Conservation (phyloP, 768 basidiomycete species). For the Paxillus rubicundulus region DNA sequence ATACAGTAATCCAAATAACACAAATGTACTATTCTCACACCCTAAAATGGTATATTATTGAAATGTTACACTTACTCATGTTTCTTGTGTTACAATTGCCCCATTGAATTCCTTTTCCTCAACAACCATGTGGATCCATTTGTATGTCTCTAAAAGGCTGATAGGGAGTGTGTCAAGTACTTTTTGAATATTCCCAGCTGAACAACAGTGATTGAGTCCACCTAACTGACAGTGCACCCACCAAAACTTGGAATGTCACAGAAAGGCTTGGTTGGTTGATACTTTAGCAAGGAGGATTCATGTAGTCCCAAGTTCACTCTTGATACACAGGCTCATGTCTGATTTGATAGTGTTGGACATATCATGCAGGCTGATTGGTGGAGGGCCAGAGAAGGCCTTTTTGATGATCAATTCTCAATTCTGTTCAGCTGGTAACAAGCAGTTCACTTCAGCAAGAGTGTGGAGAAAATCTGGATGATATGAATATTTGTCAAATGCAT, state of each 20-base stretch:
- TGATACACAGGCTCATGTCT: not conserved
- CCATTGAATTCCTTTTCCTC: not conserved
- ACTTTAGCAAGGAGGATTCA: too few species aligned
- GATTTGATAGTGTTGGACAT: not conserved
- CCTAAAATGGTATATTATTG: too few species aligned
- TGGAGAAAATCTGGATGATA: not conserved
- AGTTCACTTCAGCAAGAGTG: not conserved
- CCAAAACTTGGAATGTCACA: not conserved
- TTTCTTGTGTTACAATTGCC: too few species aligned
- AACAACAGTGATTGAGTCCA: not conserved
- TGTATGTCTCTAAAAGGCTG: constrained; percentile 22
- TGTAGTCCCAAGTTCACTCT: not conserved
- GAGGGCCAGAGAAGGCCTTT: not conserved
- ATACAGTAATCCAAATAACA: too few species aligned
- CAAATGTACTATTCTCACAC: too few species aligned
- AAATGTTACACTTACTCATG: too few species aligned
- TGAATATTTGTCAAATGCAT: not conserved
- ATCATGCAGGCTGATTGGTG: not conserved
- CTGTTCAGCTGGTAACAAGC: not conserved
- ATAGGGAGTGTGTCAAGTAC: constrained; percentile 10
- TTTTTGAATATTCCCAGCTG: not conserved
- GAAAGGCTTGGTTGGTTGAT: too few species aligned
- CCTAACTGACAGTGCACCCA: constrained; percentile 9
- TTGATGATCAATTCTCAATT: not conserved
- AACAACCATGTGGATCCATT: constrained; percentile 16